Percentiles rank a stretch among this genome's conserved stretches.
These are phyloP conservation scores for Candida maris DNA, from an alignment of 805 yeast species.

Conservation along the genomic window DNA sequence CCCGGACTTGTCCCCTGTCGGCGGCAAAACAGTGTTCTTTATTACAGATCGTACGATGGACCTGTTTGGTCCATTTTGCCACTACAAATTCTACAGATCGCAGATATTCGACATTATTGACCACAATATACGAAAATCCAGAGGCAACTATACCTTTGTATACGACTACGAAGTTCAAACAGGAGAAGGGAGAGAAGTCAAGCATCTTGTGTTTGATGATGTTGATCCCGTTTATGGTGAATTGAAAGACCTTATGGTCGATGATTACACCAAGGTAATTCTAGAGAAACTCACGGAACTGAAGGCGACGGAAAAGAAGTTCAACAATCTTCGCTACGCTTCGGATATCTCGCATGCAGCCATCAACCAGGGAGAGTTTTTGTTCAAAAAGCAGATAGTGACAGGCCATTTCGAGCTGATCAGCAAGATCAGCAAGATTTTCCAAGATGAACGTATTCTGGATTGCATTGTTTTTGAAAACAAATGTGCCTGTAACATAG, in stretches of 20 bases:
- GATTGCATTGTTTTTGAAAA: conserved; percentile 86
- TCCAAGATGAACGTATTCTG: conserved; percentile 32
- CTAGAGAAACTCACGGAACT: conserved; percentile 20
- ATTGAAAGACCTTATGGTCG: conserved; percentile 25
- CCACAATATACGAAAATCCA: conserved; percentile 21
- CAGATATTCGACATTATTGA: conserved; percentile 72
- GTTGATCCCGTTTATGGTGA: conserved; percentile 25
- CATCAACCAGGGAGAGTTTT: conserved; percentile 24
- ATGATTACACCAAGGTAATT: conserved; percentile 25
- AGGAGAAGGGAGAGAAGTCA: conserved; percentile 25
- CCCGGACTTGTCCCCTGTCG: conserved; percentile 58
- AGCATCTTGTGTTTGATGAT: conserved; percentile 23
- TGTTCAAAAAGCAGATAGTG: conserved; percentile 20
- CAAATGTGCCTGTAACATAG: conserved; percentile 65
- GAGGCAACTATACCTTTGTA: conserved; percentile 24
- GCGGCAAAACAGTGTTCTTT: conserved; percentile 54
- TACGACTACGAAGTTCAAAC: conserved; percentile 27
- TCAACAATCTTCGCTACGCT: conserved; percentile 22
- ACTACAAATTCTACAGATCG: conserved; percentile 89
- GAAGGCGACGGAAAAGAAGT: conserved; percentile 23
- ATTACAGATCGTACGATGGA: conserved; percentile 85
- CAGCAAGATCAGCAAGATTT: conserved; percentile 59
- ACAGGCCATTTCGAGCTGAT: conserved; percentile 33
- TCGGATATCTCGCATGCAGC: conserved; percentile 29
- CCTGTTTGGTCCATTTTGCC: conserved; percentile 75